A percentile compares a stretch with the other conserved stretches of the same genome.
Conservation (phyloP, 202 grass and related monocot species). For the Bolboschoenoplectus hybrid region DNA sequence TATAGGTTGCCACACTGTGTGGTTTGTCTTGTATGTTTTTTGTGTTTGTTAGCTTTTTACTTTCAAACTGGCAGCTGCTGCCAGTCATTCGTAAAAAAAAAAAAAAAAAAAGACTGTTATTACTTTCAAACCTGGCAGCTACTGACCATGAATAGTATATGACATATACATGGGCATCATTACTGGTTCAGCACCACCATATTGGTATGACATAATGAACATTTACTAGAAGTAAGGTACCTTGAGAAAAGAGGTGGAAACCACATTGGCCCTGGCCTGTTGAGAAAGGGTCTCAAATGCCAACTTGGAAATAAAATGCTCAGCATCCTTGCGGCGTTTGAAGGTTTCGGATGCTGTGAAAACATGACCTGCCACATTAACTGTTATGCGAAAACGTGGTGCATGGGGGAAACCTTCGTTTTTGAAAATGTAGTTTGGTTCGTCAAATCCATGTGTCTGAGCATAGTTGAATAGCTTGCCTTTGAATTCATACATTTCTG, state of each 20-base stretch:
- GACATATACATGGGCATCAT: background rate
- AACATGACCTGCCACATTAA: slow-evolving; percentile 27
- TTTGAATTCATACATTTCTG: background rate
- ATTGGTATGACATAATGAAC: background rate
- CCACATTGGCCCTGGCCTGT: background rate
- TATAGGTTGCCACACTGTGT: too few relatives aligned
- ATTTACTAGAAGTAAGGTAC: slow-evolving; percentile 2
- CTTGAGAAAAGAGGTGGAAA: background rate
- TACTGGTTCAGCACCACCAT: background rate
- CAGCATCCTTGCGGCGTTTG: slow-evolving; percentile 26
- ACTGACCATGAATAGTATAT: background rate
- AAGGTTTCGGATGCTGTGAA: slow-evolving; percentile 33
- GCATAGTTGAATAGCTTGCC: background rate
- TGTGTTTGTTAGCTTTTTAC: too few relatives aligned
- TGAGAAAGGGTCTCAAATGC: slow-evolving; percentile 34
- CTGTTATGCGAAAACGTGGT: slow-evolving; percentile 26
- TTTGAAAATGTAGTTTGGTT: slow-evolving; percentile 15
- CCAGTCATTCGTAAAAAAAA: too few relatives aligned
- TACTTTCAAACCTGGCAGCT: background rate
- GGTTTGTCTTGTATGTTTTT: too few relatives aligned
- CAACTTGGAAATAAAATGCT: slow-evolving; percentile 28
- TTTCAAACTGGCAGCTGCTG: too few relatives aligned
- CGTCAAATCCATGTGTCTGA: background rate
- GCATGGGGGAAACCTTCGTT: slow-evolving; percentile 37
- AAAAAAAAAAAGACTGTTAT: too few relatives aligned